Percentiles rank a stretch among this genome's conserved stretches.
These are phyloP conservation scores for Epichloe gansuensis DNA, from an alignment of 2,329 filamentous ascomycete species.

Conservation along the genomic window DNA sequence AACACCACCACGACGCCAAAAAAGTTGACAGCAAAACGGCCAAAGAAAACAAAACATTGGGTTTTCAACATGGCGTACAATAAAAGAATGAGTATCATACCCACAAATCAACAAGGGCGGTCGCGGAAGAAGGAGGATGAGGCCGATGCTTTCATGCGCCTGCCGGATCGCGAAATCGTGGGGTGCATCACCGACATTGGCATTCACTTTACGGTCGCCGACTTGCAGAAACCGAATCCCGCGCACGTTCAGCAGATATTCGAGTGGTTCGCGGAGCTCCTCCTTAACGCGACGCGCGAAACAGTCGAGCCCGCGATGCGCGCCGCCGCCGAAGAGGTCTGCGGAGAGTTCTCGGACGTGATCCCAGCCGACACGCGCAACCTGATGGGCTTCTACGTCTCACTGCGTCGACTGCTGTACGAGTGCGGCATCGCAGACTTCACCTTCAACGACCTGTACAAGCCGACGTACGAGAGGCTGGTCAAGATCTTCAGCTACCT, in stretches of 20 bases:
- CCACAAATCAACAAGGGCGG: slow-evolving; percentile 36
- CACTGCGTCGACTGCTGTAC: slow-evolving; percentile 62
- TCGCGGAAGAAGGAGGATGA: slow-evolving; percentile 47
- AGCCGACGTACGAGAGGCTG: slow-evolving; percentile 77
- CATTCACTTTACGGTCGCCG: slow-evolving; percentile 71
- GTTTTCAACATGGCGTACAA: slow-evolving; percentile 41
- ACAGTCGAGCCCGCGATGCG: slow-evolving; percentile 92
- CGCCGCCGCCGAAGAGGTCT: slow-evolving; percentile 78
- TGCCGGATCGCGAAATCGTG: slow-evolving; percentile 69
- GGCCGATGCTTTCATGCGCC: slow-evolving; percentile 45
- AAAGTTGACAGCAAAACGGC: neutral
- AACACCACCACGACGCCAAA: neutral
- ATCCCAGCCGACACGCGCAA: slow-evolving; percentile 80
- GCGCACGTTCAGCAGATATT: slow-evolving; percentile 95
- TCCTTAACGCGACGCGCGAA: slow-evolving; percentile 87
- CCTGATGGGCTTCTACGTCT: slow-evolving; percentile 89
- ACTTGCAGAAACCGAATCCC: slow-evolving; percentile 87
- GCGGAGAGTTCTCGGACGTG: slow-evolving; percentile 72
- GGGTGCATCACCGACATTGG: slow-evolving; percentile 96
- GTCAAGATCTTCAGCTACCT: slow-evolving; percentile 95
- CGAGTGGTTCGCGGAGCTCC: slow-evolving; percentile 89
- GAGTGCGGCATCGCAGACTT: slow-evolving; percentile 93
- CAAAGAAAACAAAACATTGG: neutral
- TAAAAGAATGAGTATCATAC: slow-evolving; percentile 47
- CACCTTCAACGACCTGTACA: slow-evolving; percentile 81